Conservation (phyloP, 2,329 filamentous ascomycete species). For the Verticillium alfalfae region DNA sequence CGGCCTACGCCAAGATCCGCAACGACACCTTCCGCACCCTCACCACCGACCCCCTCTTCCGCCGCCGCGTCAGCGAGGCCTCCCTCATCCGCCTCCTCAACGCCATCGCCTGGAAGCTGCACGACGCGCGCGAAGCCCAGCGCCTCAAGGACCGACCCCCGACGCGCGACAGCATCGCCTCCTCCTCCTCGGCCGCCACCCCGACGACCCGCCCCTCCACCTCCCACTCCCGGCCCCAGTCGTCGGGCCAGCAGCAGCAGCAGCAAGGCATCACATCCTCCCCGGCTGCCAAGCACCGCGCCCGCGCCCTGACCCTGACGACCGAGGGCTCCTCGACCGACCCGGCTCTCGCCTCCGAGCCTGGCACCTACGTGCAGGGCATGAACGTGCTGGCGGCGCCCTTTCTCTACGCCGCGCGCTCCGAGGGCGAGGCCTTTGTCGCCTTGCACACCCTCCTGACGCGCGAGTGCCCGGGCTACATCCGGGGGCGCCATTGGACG, state of each 20-base stretch:
- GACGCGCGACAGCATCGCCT: constrained; percentile 29
- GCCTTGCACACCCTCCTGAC: constrained; percentile 87
- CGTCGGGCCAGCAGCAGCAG: not conserved
- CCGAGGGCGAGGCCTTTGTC: constrained; percentile 90
- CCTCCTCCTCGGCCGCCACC: constrained; percentile 20
- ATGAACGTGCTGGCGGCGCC: constrained; percentile 98
- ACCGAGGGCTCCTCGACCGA: constrained; percentile 57
- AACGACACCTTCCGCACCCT: constrained; percentile 98
- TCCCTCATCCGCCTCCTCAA: constrained; percentile 92
- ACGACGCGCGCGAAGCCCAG: constrained; percentile 63
- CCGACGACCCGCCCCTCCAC: constrained; percentile 20
- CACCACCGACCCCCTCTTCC: constrained; percentile 94
- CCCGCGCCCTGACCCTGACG: constrained; percentile 54
- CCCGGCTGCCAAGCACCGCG: constrained; percentile 41
- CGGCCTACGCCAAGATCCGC: constrained; percentile 93
- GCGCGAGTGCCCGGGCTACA: constrained; percentile 85
- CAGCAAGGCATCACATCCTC: constrained; percentile 24
- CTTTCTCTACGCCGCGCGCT: constrained; percentile 89
- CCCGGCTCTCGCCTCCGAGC: constrained; percentile 46
- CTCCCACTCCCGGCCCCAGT: constrained; percentile 28
- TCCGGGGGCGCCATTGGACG: constrained; percentile 94
- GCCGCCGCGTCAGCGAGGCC: constrained; percentile 89
- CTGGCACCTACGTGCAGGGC: constrained; percentile 91
- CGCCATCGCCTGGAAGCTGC: constrained; percentile 87
- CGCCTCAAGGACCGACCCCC: constrained; percentile 22